These are phyloP conservation scores for Dunaliella sp. DNA, from an alignment of 139 green algal species.

Conservation along the genomic window DNA sequence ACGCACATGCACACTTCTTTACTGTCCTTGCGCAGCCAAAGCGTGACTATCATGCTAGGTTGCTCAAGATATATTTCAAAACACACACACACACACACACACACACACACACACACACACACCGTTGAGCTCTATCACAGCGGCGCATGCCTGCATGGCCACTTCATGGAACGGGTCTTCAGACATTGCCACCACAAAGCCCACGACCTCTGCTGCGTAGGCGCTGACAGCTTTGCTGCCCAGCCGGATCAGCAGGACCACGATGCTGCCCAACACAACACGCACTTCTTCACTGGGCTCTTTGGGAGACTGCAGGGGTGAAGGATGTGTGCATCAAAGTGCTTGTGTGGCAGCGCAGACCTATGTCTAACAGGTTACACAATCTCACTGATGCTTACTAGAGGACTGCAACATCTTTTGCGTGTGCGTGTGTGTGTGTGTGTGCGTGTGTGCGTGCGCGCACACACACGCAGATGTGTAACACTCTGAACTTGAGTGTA, in stretches of 20 bases:
- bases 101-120: too few species aligned
- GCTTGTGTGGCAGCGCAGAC: background rate
- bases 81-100: too few species aligned
- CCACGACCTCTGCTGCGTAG: conserved; percentile 53
- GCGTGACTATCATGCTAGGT: too few species aligned
- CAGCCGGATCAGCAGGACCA: conserved; percentile 28
- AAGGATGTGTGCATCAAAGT: conserved; percentile 1
- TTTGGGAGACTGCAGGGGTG: conserved; percentile 8
- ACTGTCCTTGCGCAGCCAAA: too few species aligned
- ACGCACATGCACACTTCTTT: too few species aligned
- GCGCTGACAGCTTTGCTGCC: conserved; percentile 40
- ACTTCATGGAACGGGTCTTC: conserved; percentile 58
- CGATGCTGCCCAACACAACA: conserved; percentile 38
- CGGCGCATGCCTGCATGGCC: conserved; percentile 41
- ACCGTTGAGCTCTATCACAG: conserved; percentile 44
- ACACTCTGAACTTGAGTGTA: too few species aligned
- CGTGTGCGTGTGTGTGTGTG: background rate
- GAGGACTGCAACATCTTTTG: too few species aligned
- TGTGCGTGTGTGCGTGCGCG: background rate
- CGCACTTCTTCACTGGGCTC: conserved; percentile 58
- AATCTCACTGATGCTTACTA: too few species aligned
- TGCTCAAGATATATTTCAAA: too few species aligned
- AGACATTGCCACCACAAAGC: conserved; percentile 19
- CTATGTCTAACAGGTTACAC: too few species aligned
- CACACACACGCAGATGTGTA: background rate